A percentile compares a stretch with the other conserved stretches of the same genome.
These are phyloP conservation scores for Colletotrichum aenigma DNA, from an alignment of 2,329 filamentous ascomycete species.

Conservation along the genomic window DNA sequence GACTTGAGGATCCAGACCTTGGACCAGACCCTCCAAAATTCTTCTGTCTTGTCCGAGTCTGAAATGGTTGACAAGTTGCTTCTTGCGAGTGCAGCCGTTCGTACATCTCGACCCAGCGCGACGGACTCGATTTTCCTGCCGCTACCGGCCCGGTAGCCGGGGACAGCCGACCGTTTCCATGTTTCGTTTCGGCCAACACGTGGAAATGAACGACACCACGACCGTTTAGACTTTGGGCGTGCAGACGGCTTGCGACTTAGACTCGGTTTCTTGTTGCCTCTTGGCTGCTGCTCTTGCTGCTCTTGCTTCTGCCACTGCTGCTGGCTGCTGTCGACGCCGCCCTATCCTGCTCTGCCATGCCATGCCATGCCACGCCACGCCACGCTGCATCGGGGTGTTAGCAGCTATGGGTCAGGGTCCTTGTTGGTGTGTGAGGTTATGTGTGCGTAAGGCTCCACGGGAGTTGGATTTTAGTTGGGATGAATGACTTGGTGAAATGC, in stretches of 20 bases:
- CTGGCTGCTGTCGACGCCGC: background rate
- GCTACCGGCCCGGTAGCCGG: background rate
- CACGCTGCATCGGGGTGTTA: conserved; percentile 1
- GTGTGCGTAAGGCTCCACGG: background rate
- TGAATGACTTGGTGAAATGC: conserved; percentile 7
- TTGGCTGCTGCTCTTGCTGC: background rate
- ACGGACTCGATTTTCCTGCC: background rate
- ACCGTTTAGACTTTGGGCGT: background rate
- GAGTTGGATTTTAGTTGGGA: background rate
- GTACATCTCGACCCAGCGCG: background rate
- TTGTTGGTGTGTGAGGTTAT: background rate
- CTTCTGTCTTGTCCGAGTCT: background rate
- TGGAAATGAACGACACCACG: background rate
- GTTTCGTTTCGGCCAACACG: conserved; percentile 9
- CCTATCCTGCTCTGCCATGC: background rate
- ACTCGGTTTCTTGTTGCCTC: background rate
- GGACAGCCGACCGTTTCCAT: background rate
- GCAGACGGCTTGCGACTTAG: background rate
- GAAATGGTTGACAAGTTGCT: background rate
- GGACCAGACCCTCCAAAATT: background rate
- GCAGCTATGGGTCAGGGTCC: background rate
- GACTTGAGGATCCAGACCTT: background rate
- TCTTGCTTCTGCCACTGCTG: background rate
- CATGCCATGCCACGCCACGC: background rate
- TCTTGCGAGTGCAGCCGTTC: background rate